phyloP scores from a whole-genome alignment of 352 stramenopile genomes.

The Lagenidium giganteum region DNA sequence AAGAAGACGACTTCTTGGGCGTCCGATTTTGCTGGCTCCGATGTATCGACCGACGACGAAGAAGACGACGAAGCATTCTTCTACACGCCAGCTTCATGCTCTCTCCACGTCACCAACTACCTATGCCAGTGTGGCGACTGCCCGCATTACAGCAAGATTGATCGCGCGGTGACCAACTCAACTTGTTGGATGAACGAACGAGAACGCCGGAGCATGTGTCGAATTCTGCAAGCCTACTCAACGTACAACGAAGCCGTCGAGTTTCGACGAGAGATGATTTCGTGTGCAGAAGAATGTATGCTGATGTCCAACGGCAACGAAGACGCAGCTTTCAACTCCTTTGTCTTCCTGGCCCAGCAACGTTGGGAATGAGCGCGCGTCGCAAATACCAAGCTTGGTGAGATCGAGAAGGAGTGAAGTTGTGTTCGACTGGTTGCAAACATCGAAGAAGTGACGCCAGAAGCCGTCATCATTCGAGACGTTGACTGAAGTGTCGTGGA shows the following conservation, averaged over 20 bases:
- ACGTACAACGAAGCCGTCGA: slow-evolving; percentile 7
- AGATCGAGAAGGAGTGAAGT: no score
- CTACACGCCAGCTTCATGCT: slow-evolving; percentile 1
- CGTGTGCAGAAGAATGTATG: slow-evolving; percentile 24
- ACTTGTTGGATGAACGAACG: slow-evolving; percentile 30
- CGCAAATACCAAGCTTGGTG: no score
- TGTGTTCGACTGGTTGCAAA: no score
- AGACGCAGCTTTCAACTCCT: slow-evolving; percentile 24
- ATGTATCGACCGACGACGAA: slow-evolving; percentile 1
- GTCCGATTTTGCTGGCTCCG: slow-evolving; percentile 18
- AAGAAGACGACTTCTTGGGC: slow-evolving; percentile 17
- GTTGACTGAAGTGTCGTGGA: no score
- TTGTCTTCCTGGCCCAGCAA: slow-evolving; percentile 15
- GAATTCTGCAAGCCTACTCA: slow-evolving; percentile 24
- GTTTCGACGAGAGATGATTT: slow-evolving; percentile 28
- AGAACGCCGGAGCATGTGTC: slow-evolving; percentile 20
- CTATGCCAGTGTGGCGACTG: slow-evolving; percentile 19
- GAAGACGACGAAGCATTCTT: slow-evolving; percentile 8
- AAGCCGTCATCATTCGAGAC: no score
- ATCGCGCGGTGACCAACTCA: slow-evolving; percentile 23
- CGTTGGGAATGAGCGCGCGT: no score
- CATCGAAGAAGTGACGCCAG: no score
- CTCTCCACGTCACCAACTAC: slow-evolving; percentile 11
- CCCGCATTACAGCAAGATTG: slow-evolving; percentile 15
- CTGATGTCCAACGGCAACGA: slow-evolving; percentile 27